Percentiles rank a stretch among this genome's conserved stretches.
Evolutionary conservation across 2,329 filamentous ascomycete species (phyloP).

Genomic region (Aspergillus uvarum): DNA sequence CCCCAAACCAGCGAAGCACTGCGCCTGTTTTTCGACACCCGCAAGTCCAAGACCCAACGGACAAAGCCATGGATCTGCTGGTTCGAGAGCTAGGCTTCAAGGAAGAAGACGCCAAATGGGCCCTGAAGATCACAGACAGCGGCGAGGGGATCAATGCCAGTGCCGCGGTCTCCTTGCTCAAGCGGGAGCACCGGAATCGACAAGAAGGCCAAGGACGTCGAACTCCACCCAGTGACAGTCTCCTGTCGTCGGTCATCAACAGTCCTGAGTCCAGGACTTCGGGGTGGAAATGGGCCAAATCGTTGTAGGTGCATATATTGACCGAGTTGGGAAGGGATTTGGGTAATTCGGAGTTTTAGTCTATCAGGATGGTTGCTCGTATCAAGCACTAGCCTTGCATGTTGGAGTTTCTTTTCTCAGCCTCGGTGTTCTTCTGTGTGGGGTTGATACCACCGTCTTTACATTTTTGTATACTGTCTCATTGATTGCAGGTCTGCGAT

Average conservation of each 20-base stretch:
- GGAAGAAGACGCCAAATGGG: constrained; percentile 55
- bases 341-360: too few relatives aligned
- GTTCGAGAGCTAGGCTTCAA: constrained; percentile 60
- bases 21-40: constrained; percentile 7
- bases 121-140: constrained; percentile 59
- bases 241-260: constrained; percentile 28
- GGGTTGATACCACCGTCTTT: neutral
- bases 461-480: neutral
- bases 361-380: too few relatives aligned
- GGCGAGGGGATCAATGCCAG: constrained; percentile 60
- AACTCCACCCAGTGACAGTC: constrained; percentile 16
- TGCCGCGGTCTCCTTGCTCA: constrained; percentile 56
- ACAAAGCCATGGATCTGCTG: constrained; percentile 57
- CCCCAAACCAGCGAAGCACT: neutral
- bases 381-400: neutral
- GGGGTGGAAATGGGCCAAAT: constrained; percentile 43
- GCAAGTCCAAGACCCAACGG: constrained; percentile 53
- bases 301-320: neutral
- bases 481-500: too few relatives aligned
- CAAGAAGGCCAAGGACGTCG: constrained; percentile 21
- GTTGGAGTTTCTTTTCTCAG: neutral
- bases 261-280: constrained; percentile 27
- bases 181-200: constrained; percentile 40
- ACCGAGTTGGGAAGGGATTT: neutral
- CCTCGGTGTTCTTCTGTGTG: neutral